Evolutionary conservation across 2,329 filamentous ascomycete species (phyloP).

Genomic region (Akanthomyces muscarius): DNA sequence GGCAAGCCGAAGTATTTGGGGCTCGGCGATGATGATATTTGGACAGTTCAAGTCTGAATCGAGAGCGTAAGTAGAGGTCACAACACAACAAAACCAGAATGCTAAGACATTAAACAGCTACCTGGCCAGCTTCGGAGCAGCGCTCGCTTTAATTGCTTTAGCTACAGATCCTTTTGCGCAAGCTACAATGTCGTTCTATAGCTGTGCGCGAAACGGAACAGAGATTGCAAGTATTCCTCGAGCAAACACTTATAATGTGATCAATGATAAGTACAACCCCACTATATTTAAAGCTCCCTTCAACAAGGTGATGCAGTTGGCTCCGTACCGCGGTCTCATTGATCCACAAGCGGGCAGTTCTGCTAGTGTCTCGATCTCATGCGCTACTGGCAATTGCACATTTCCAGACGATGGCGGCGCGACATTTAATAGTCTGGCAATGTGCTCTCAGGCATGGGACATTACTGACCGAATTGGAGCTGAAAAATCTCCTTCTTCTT

Average conservation of each 20-base stretch:
- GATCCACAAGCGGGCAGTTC: neutral
- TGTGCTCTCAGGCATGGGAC: constrained; percentile 9
- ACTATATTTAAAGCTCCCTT: neutral
- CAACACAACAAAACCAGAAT: too few relatives aligned
- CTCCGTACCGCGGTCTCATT: neutral
- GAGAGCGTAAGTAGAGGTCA: neutral
- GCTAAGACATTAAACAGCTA: neutral
- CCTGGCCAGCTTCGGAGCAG: constrained; percentile 10
- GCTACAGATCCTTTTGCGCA: constrained; percentile 10
- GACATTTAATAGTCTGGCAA: neutral
- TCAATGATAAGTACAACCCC: neutral
- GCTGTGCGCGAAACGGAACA: neutral
- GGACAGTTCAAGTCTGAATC: neutral
- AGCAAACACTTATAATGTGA: neutral
- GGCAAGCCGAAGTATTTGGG: constrained; percentile 9
- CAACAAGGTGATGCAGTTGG: neutral
- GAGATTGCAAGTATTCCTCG: constrained; percentile 4
- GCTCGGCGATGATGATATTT: constrained; percentile 7
- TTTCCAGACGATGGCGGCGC: neutral
- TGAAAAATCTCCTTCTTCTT: too few relatives aligned
- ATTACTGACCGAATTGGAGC: neutral
- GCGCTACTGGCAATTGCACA: constrained; percentile 9
- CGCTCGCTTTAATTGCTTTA: neutral
- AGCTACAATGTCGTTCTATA: constrained; percentile 6
- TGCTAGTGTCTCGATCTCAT: neutral